These are phyloP conservation scores for Vigna mungo DNA, from an alignment of 306 rosid species.

Conservation along the genomic window DNA sequence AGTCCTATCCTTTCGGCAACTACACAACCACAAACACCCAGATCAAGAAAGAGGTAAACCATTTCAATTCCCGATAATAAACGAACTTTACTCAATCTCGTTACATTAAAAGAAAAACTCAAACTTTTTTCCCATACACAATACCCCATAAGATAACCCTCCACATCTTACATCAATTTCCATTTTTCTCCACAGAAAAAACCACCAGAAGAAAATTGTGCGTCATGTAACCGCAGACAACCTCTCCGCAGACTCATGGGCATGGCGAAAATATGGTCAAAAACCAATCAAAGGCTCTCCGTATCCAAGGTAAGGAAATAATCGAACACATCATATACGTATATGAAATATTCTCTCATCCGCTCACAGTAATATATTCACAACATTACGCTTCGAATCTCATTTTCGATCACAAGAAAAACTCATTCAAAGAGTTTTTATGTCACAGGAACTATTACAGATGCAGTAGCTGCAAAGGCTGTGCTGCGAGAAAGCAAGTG, in stretches of 20 bases:
- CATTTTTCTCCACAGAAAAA: slow-evolving; percentile 53
- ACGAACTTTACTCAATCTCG: background rate
- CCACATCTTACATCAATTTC: background rate
- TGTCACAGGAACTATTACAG: slow-evolving; percentile 73
- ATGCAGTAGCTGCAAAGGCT: slow-evolving; percentile 81
- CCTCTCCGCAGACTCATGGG: slow-evolving; percentile 76
- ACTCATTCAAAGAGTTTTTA: background rate
- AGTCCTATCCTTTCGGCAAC: slow-evolving; percentile 36
- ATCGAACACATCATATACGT: background rate
- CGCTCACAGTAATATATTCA: background rate
- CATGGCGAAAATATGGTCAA: slow-evolving; percentile 88
- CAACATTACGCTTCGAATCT: background rate
- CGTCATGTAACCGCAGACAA: slow-evolving; percentile 63
- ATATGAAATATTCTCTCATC: background rate
- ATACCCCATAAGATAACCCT: background rate
- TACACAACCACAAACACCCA: slow-evolving; percentile 41
- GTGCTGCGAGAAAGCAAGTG: slow-evolving; percentile 77
- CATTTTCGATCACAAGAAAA: background rate
- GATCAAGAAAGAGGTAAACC: slow-evolving; percentile 61
- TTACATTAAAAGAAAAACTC: background rate
- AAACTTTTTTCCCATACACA: background rate
- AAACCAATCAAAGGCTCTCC: slow-evolving; percentile 89
- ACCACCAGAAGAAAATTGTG: slow-evolving; percentile 57
- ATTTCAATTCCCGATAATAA: background rate
- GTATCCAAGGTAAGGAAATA: slow-evolving; percentile 63